Conservation (phyloP, 345 rosid species). For the Melaleuca alternifolia region DNA sequence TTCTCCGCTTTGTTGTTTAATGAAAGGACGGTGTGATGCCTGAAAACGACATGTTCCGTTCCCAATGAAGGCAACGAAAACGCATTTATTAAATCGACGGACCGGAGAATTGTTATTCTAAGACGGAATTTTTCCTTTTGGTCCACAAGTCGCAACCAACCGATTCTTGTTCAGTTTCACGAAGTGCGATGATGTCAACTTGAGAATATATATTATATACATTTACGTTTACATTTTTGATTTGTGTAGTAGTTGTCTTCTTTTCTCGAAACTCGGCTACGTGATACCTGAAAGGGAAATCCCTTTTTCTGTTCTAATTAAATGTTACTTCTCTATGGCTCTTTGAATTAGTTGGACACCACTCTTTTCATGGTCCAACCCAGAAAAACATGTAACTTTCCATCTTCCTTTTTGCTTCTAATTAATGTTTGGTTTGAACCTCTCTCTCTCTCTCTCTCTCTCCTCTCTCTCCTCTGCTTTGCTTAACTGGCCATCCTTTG, state of each 20-base stretch:
- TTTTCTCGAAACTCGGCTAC: conserved; percentile 1
- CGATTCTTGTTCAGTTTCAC: not conserved
- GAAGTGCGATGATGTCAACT: not conserved
- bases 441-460: not conserved
- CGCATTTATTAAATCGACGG: not conserved
- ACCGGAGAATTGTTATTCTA: not conserved
- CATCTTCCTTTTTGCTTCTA: not conserved
- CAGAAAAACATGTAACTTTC: not conserved
- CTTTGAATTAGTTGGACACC: conserved; percentile 10
- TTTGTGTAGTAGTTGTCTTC: not conserved
- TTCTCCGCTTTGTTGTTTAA: not conserved
- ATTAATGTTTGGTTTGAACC: not conserved
- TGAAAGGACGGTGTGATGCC: conserved; percentile 5
- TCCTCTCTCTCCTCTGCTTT: not conserved
- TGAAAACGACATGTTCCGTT: conserved; percentile 22
- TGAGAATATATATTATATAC: not conserved
- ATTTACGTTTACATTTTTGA: not conserved
- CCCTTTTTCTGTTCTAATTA: not conserved
- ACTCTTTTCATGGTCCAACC: conserved; percentile 13
- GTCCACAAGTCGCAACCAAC: not conserved
- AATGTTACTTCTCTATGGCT: not conserved
- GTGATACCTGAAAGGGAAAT: not conserved
- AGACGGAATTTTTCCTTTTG: not conserved
- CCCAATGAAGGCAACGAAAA: not conserved
- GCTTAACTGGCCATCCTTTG: not conserved